Conservation (phyloP, 1,284 basidiomycete species). For the Cerrena zonata region DNA sequence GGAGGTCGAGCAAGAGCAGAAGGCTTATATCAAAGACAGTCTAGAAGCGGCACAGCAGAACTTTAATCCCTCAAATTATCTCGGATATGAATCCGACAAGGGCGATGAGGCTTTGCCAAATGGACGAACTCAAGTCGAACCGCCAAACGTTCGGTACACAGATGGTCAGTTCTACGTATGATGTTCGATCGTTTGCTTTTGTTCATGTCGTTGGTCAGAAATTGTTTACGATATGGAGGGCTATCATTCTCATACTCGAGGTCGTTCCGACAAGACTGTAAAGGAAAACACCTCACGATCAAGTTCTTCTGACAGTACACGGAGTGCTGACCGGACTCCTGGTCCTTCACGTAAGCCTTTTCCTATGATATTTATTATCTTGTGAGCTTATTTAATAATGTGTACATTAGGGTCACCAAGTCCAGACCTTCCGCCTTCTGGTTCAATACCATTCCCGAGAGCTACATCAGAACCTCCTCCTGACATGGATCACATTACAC, state of each 20-base stretch:
- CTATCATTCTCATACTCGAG: constrained; percentile 50
- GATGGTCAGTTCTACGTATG: constrained; percentile 44
- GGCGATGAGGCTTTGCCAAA: constrained; percentile 52
- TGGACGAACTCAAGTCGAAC: constrained; percentile 41
- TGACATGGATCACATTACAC: constrained; percentile 25
- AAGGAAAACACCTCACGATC: neutral
- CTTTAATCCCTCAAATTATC: constrained; percentile 7
- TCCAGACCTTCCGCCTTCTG: constrained; percentile 15
- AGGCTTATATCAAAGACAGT: constrained; percentile 20
- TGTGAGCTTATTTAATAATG: too few species aligned
- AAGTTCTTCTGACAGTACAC: constrained; percentile 1
- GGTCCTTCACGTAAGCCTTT: constrained; percentile 13
- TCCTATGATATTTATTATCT: neutral
- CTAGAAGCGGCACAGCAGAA: constrained; percentile 22
- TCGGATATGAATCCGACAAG: constrained; percentile 17
- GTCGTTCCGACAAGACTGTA: constrained; percentile 35
- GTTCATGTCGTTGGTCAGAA: constrained; percentile 31
- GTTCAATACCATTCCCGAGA: constrained; percentile 36
- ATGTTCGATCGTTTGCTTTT: neutral
- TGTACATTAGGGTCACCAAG: constrained; percentile 13
- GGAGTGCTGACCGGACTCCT: constrained; percentile 10
- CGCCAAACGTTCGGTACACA: constrained; percentile 65
- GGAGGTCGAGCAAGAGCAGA: constrained; percentile 18
- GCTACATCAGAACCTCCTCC: constrained; percentile 57
- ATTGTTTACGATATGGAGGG: constrained; percentile 63